Base-by-base conservation (phyloP, 345 rosid species). In the Corchorus capsularis region DNA sequence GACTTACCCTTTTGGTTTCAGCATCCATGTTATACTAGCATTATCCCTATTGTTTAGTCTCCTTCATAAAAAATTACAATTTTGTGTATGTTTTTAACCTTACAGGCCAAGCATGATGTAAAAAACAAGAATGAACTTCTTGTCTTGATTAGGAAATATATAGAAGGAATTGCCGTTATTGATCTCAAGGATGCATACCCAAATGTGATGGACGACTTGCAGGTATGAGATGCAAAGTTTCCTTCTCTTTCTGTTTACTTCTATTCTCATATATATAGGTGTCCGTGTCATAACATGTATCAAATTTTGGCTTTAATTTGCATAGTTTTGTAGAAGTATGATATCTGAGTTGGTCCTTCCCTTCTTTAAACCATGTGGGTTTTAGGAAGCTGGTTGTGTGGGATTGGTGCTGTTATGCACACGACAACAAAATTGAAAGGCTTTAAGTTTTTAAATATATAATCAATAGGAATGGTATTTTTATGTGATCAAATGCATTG, bases 141-240 rank as follows among this genome's bases (percentile, higher is more conserved):
- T 77, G 71, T 72, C 61, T 82, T 93, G 85, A 67, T 95, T 73
- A 76, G 88, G 22, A 86, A 86, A 75, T 89, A 64, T 82, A 88
- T 87, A 0, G 90, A 85, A 79, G 98, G 98, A 69, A 94, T 93
- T 72, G 90, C 90, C 0, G 95, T 81, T 20, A 81, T 81, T 74
- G 94, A 90, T 80, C 94, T 94, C 50, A 91, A 93, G 87, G 99
- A 95, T 80, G 85, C 99, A 73, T 93, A 92, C 76, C 93, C 94
- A 4, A 85, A 83, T 22, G 96, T 93, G 46, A 84, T 87, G 86
- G 96, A 92, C 43, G 94, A 95, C 83, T 85, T 95, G 62, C 92
- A 90, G 96, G 99, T 95, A 83, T 50, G 52, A 62, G 32, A 10
- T 8, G 4, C 45, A 57, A 19, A 12, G 9, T 53, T 71, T 55